Base-by-base conservation (phyloP, 2,329 filamentous ascomycete genomes). In the Talaromyces sp. region DNA sequence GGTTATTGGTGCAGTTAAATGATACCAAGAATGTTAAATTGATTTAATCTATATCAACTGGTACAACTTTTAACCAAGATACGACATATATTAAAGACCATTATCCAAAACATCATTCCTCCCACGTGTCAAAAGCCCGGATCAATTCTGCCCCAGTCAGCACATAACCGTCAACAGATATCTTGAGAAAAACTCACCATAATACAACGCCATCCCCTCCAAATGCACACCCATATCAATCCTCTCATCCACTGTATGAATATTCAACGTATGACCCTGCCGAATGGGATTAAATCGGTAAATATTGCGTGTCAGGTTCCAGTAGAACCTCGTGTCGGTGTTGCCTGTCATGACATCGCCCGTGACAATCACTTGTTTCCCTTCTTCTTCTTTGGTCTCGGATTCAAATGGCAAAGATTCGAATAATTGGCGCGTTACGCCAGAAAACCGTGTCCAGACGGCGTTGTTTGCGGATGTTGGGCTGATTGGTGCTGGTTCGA, bases 261-360 rank as follows among this genome's bases (percentile, higher is more conserved):
- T 79, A 57, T 80, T 80, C 9, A 76, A 65, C 38, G 77, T 56
- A 0, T 76, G 76, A 0, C 72, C 75, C 26, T 76, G 75, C 58
- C 79, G 78, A 1, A 77, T 76, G 1, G 80, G 80, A 14, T 75
- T 79, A 66, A 81, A 83, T 1, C 81, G 72, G 64, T 81, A 83
- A 9, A 83, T 82, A 57, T 83, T 79, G 62, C 76, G 74, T n/a
- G 79, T 79, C 62, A 83, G 62, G 43, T 74, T 69, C 81, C 80
- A 83, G 64, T 82, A 83, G 63, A 81, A 81, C 3, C 75, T 68
- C 1, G 81, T 83, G 60, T 83, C 81, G 0, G 81, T 83, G 56
- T 83, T 83, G 0, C 80, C 81, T 1, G 79, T 81, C 78, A 81
- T 81, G 56, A 82, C 75, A 60, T 75, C 74, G 0, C 76, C 76